Conservation (phyloP, 768 basidiomycete species). For the Lactarius indigo region DNA sequence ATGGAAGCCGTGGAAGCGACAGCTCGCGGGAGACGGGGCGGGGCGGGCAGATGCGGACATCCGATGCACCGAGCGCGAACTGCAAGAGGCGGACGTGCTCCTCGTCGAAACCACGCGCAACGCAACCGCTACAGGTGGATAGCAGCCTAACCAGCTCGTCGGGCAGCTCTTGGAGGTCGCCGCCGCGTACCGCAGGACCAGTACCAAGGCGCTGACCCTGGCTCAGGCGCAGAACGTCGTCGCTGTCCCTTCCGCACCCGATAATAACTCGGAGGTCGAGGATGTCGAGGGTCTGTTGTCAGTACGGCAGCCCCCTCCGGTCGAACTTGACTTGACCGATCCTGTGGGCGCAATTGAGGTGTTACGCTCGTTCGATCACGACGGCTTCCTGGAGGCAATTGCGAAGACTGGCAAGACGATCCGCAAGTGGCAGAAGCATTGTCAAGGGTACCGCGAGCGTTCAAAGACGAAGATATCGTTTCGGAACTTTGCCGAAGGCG, state of each 20-base stretch:
- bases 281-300: not conserved
- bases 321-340: slow-evolving; percentile 61
- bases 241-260: slow-evolving; percentile 43
- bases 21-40: no score
- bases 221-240: slow-evolving; percentile 59
- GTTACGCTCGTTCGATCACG: slow-evolving; percentile 74
- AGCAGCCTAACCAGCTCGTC: no score
- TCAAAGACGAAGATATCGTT: slow-evolving; percentile 95
- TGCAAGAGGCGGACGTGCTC: slow-evolving; percentile 62
- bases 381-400: slow-evolving; percentile 78
- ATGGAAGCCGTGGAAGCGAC: slow-evolving; percentile 57
- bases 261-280: slow-evolving; percentile 17
- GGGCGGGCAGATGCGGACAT: slow-evolving; percentile 59
- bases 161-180: slow-evolving; percentile 80
- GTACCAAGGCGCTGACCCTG: slow-evolving; percentile 63
- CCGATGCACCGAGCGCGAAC: slow-evolving; percentile 62
- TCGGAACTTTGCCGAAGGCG: slow-evolving; percentile 89
- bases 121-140: no score
- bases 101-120: no score
- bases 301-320: slow-evolving; percentile 47
- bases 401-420: slow-evolving; percentile 77
- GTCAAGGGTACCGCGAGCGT: slow-evolving; percentile 89
- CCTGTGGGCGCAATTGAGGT: slow-evolving; percentile 61
- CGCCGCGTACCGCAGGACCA: slow-evolving; percentile 71
- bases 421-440: slow-evolving; percentile 96